A percentile compares a stretch with the other conserved stretches of the same genome.
These are phyloP conservation scores for Amaranthus cruentus DNA, from an alignment of 148 eudicot genomes.

Conservation along the genomic window DNA sequence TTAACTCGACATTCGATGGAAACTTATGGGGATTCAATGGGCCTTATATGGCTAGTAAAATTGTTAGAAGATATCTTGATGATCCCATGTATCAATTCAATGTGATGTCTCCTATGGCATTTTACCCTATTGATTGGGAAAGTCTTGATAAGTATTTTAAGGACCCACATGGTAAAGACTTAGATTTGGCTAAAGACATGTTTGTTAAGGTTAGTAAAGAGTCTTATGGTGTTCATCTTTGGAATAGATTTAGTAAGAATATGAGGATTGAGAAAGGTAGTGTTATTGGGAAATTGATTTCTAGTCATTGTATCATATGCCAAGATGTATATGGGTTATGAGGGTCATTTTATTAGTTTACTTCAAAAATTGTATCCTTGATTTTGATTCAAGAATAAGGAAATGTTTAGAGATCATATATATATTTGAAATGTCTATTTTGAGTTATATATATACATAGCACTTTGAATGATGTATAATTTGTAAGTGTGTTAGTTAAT, in stretches of 20 bases:
- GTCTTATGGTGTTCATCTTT: slow-evolving; percentile 63
- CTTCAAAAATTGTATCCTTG: too few species aligned
- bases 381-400: too few species aligned
- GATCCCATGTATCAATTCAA: slow-evolving; percentile 29
- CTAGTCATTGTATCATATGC: slow-evolving; percentile 54
- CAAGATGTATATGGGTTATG: slow-evolving; percentile 19
- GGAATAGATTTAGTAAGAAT: slow-evolving; percentile 53
- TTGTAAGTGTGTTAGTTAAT: too few species aligned
- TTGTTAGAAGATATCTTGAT: slow-evolving; percentile 21
- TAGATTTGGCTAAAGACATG: slow-evolving; percentile 41
- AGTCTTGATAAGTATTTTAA: slow-evolving; percentile 32
- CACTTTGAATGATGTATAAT: too few species aligned
- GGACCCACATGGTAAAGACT: slow-evolving; percentile 17
- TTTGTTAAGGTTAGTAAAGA: slow-evolving; percentile 22
- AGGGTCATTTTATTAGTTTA: too few species aligned
- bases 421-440: too few species aligned
- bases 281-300: slow-evolving; percentile 42
- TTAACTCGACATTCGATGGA: slow-evolving; percentile 51
- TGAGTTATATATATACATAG: too few species aligned
- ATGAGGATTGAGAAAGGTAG: slow-evolving; percentile 58
- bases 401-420: too few species aligned
- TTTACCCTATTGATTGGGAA: slow-evolving; percentile 63
- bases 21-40: slow-evolving; percentile 78
- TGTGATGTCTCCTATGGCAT: slow-evolving; percentile 49
- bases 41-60: slow-evolving; percentile 60